A percentile compares a stretch with the other conserved stretches of the same genome.
These are phyloP conservation scores for Centaurea solstitialis DNA, from an alignment of 129 eudicot genomes.

Conservation along the genomic window DNA sequence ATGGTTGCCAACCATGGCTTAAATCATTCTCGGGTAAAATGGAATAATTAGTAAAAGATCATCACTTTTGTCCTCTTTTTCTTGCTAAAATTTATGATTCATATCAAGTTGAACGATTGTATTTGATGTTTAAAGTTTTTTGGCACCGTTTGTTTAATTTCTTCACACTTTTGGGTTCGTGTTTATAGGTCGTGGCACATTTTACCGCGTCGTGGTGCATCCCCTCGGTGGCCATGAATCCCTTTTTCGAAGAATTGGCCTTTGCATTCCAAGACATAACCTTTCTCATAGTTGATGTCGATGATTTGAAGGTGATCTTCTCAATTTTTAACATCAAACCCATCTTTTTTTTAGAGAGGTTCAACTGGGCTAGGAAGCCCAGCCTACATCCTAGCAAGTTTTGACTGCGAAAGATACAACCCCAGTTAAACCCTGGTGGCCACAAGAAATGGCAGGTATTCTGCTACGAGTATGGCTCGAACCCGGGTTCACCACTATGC, in stretches of 20 bases:
- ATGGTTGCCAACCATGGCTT: no score
- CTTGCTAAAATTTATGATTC: neutral
- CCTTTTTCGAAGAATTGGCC: conserved; percentile 57
- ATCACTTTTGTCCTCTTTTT: neutral
- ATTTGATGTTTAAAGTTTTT: neutral
- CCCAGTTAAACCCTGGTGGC: no score
- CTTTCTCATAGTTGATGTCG: conserved; percentile 71
- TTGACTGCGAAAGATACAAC: no score
- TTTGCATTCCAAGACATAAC: conserved; percentile 38
- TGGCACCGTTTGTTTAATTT: neutral
- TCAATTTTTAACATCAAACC: neutral
- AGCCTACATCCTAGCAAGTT: no score
- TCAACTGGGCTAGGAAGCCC: no score
- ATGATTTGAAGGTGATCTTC: conserved; percentile 64
- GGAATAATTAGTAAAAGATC: neutral
- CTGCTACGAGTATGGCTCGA: no score
- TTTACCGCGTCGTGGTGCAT: conserved; percentile 86
- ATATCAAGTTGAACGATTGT: neutral
- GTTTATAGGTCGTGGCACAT: conserved; percentile 66
- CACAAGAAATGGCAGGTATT: no score
- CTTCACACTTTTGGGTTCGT: neutral
- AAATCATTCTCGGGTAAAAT: neutral
- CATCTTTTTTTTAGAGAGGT: no score
- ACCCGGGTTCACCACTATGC: no score
- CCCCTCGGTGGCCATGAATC: conserved; percentile 77